Evolutionary conservation across 495 filamentous ascomycete species (phyloP).

Genomic region (Jackrogersella multiformis): DNA sequence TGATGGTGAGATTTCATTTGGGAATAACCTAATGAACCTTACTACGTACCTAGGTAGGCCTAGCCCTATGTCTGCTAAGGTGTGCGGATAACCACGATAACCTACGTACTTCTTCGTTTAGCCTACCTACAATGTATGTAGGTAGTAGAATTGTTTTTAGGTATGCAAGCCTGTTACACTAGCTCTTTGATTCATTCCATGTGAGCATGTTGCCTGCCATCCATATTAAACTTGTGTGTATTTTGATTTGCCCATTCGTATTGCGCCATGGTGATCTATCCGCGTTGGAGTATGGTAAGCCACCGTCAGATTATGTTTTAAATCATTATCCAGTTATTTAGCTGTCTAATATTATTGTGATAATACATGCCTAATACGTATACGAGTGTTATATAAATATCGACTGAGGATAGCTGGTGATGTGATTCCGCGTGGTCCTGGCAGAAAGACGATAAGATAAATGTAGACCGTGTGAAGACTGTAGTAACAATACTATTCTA

Average conservation of each 20-base stretch:
- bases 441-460: no score
- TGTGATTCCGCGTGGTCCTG: slow-evolving; percentile 1
- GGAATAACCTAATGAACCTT: slow-evolving; percentile 1
- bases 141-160: no score
- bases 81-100: no score
- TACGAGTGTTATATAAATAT: slow-evolving; percentile 19
- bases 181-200: slow-evolving; percentile 14
- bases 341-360: no score
- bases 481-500: no score
- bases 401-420: slow-evolving; percentile 5
- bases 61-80: no score
- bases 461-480: no score
- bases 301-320: slow-evolving; percentile 21
- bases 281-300: slow-evolving; percentile 28
- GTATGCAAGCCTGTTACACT: slow-evolving; percentile 25
- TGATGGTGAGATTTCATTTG: background rate
- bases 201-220: slow-evolving; percentile 29
- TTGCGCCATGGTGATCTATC: slow-evolving; percentile 31
- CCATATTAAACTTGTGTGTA: slow-evolving; percentile 16
- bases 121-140: no score
- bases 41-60: no score
- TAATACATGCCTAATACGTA: slow-evolving; percentile 1
- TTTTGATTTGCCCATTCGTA: slow-evolving; percentile 39
- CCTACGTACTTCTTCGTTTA: no score
- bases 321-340: slow-evolving; percentile 14